Evolutionary conservation across 2,329 filamentous ascomycete genomes (phyloP).

Genomic region (Ramichloridium luteum): DNA sequence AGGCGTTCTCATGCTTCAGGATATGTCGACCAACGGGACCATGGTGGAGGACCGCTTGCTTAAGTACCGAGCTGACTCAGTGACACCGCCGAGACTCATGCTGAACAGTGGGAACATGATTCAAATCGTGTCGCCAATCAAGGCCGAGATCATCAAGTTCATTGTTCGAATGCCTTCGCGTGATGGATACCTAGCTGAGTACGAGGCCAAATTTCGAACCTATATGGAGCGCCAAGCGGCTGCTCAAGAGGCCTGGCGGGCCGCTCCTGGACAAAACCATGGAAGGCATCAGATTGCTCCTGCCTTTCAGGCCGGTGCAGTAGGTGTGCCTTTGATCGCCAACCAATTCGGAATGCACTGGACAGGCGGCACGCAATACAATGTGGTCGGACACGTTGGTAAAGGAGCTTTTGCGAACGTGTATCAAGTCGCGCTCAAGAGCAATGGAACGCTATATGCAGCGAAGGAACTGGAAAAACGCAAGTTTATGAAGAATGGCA

Average conservation of each 20-base stretch:
- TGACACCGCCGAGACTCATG: constrained; percentile 43
- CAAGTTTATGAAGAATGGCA: constrained; percentile 82
- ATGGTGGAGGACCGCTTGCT: constrained; percentile 65
- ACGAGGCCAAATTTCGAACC: constrained; percentile 53
- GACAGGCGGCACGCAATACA: constrained; percentile 76
- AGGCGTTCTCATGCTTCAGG: constrained; percentile 80
- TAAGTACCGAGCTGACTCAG: constrained; percentile 36
- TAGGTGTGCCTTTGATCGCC: constrained; percentile 10
- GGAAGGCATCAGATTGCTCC: neutral
- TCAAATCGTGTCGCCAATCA: constrained; percentile 46
- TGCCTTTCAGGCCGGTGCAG: neutral
- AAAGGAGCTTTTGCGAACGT: constrained; percentile 93
- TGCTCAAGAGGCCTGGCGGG: constrained; percentile 9
- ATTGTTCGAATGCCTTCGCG: constrained; percentile 68
- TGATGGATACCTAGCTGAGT: constrained; percentile 55
- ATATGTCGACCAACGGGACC: constrained; percentile 92
- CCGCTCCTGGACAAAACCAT: no score
- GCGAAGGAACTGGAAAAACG: constrained; percentile 93
- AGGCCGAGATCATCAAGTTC: constrained; percentile 59
- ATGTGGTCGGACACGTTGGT: constrained; percentile 68
- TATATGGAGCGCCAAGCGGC: constrained; percentile 43
- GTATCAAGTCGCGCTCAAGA: constrained; percentile 77
- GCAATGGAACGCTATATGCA: constrained; percentile 70
- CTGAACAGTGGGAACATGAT: constrained; percentile 63
- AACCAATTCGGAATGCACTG: constrained; percentile 54